Evolutionary conservation across 2,329 filamentous ascomycete species (phyloP).

Genomic region (Exophiala mesophila): DNA sequence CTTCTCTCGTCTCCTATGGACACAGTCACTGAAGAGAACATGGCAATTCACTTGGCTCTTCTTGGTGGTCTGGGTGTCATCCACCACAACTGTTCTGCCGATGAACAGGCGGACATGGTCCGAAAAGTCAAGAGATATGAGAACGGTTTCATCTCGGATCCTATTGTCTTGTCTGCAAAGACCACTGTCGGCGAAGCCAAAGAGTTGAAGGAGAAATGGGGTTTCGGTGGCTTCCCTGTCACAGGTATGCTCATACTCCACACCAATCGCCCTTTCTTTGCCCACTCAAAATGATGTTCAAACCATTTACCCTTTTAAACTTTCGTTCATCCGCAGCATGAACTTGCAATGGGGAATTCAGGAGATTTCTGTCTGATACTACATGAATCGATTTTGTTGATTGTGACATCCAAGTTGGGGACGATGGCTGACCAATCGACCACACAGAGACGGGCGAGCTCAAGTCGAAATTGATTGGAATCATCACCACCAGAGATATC

Average conservation of each 20-base stretch:
- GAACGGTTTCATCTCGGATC: slow-evolving; percentile 97
- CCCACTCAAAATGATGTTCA: slow-evolving; percentile 61
- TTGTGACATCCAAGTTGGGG: slow-evolving; percentile 6
- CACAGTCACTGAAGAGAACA: slow-evolving; percentile 97
- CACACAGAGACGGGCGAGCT: slow-evolving; percentile 77
- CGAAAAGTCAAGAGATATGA: slow-evolving; percentile 98
- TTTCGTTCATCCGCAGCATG: slow-evolving; percentile 99
- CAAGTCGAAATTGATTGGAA: slow-evolving; percentile 92
- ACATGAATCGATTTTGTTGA: slow-evolving; percentile 22
- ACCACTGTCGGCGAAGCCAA: slow-evolving; percentile 90
- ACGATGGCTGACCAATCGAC: slow-evolving; percentile 11
- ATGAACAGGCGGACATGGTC: slow-evolving; percentile 97
- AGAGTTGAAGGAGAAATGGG: slow-evolving; percentile 94
- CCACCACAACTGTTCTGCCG: slow-evolving; percentile 98
- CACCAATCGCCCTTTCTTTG: background rate
- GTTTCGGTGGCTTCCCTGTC: slow-evolving; percentile 96
- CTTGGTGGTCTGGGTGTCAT: slow-evolving; percentile 68
- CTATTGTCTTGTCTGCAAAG: slow-evolving; percentile 79
- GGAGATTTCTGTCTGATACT: slow-evolving; percentile 63
- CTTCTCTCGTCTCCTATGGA: slow-evolving; percentile 99
- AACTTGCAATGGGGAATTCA: slow-evolving; percentile 80
- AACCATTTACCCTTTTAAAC: slow-evolving; percentile 72
- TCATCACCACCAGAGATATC: slow-evolving; percentile 95
- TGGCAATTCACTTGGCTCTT: slow-evolving; percentile 84
- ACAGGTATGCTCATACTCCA: slow-evolving; percentile 67